Percentiles rank a stretch among this genome's conserved stretches.
Conservation (phyloP, 129 eudicot genomes). For the Gnaphalium uliginosum region DNA sequence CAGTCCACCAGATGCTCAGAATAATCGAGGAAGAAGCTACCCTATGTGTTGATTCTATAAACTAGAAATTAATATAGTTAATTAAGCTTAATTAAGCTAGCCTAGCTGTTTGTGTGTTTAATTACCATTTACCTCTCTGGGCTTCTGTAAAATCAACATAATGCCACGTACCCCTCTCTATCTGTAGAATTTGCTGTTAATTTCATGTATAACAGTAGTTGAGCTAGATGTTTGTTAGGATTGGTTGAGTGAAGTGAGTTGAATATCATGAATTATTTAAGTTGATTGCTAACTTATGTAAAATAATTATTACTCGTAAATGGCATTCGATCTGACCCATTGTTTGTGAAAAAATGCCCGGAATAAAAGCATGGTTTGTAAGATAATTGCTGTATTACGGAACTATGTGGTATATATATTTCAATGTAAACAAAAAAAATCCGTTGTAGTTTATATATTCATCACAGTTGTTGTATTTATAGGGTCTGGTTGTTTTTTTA, state of each 20-base stretch:
- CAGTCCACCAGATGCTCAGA: conserved; percentile 96
- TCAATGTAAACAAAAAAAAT: no score
- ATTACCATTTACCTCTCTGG: conserved; percentile 29
- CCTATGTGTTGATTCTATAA: conserved; percentile 46
- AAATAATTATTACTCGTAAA: neutral
- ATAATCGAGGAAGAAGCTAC: conserved; percentile 83
- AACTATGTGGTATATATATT: neutral
- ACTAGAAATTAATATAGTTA: conserved; percentile 30
- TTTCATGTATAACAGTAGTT: conserved; percentile 26
- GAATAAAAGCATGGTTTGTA: neutral
- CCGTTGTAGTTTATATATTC: no score
- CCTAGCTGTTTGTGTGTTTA: conserved; percentile 29
- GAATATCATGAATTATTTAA: conserved; percentile 24
- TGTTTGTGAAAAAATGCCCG: neutral
- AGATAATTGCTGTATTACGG: neutral
- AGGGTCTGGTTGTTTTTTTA: no score
- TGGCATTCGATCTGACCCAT: neutral
- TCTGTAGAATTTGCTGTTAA: conserved; percentile 24
- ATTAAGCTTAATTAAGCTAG: no score
- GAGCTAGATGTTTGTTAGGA: conserved; percentile 18
- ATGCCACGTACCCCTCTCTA: conserved; percentile 29
- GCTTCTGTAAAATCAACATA: conserved; percentile 32
- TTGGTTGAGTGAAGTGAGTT: conserved; percentile 30
- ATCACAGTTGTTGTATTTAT: no score
- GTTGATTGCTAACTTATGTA: conserved; percentile 11